Evolutionary conservation across 768 basidiomycete species (phyloP).

Genomic region (Leucocoprinus leucothites): DNA sequence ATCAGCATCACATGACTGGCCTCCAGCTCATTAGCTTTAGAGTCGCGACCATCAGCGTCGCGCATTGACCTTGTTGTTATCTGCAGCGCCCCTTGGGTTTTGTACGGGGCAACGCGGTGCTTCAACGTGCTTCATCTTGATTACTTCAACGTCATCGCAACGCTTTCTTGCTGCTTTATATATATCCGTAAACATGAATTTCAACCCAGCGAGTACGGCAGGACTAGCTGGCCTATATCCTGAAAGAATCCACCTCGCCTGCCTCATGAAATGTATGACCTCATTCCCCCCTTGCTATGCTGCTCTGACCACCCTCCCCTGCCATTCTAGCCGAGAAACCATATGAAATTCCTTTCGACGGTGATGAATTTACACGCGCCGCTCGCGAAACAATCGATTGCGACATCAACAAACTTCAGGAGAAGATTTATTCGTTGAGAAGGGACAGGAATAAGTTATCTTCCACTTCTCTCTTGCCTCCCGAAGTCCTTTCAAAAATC

Average conservation of each 20-base stretch:
- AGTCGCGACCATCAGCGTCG: neutral
- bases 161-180: neutral
- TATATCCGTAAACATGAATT: no score
- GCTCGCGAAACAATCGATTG: slow-evolving; percentile 33
- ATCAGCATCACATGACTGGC: slow-evolving; percentile 3
- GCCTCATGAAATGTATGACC: slow-evolving; percentile 15
- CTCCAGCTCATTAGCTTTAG: neutral
- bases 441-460: slow-evolving; percentile 34
- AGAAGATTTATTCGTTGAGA: slow-evolving; percentile 31
- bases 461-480: slow-evolving; percentile 36
- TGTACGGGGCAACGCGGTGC: neutral
- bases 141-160: neutral
- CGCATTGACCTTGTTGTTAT: neutral
- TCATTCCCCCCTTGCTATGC: neutral
- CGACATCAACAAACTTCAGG: slow-evolving; percentile 30
- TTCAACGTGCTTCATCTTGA: neutral
- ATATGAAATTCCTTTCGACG: slow-evolving; percentile 14
- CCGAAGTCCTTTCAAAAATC: slow-evolving; percentile 38
- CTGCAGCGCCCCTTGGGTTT: neutral
- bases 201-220: neutral
- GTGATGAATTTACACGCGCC: slow-evolving; percentile 16
- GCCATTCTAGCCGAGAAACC: neutral
- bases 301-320: neutral
- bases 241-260: no score
- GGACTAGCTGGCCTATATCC: slow-evolving; percentile 32